These are phyloP conservation scores for Pisolithus albus DNA, from an alignment of 768 basidiomycete species.

Conservation along the genomic window DNA sequence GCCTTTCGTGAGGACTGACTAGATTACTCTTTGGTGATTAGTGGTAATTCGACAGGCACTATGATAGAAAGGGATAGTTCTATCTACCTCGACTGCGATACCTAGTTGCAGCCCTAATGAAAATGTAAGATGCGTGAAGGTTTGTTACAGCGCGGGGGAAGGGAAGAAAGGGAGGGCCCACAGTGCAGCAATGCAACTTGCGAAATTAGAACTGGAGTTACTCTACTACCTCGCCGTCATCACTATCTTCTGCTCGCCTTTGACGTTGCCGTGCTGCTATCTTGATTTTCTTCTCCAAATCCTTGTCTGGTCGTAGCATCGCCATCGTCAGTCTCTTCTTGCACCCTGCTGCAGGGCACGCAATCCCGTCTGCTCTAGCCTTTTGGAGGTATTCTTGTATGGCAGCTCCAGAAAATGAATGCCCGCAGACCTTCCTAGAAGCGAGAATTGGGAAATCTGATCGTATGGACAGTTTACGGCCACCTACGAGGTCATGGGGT, in stretches of 20 bases:
- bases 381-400: constrained; percentile 57
- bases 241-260: constrained; percentile 33
- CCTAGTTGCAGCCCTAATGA: not conserved
- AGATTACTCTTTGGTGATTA: too few relatives aligned
- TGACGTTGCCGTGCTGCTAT: constrained; percentile 48
- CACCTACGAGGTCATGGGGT: constrained; percentile 80
- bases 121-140: not conserved
- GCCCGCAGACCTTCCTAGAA: constrained; percentile 59
- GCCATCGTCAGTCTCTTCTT: constrained; percentile 46
- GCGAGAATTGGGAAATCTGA: constrained; percentile 3
- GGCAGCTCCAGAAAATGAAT: constrained; percentile 73
- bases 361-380: constrained; percentile 26
- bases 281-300: constrained; percentile 57
- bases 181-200: not conserved
- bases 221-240: constrained; percentile 55
- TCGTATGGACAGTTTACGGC: not conserved
- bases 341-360: constrained; percentile 74
- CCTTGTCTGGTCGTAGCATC: constrained; percentile 48
- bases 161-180: not conserved
- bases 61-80: too few relatives aligned
- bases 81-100: not conserved
- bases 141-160: not conserved
- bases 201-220: constrained; percentile 11
- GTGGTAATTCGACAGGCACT: too few relatives aligned
- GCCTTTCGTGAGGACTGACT: too few relatives aligned